These are phyloP conservation scores for Filosporella fistucella DNA, from an alignment of 495 filamentous ascomycete genomes.

Conservation along the genomic window DNA sequence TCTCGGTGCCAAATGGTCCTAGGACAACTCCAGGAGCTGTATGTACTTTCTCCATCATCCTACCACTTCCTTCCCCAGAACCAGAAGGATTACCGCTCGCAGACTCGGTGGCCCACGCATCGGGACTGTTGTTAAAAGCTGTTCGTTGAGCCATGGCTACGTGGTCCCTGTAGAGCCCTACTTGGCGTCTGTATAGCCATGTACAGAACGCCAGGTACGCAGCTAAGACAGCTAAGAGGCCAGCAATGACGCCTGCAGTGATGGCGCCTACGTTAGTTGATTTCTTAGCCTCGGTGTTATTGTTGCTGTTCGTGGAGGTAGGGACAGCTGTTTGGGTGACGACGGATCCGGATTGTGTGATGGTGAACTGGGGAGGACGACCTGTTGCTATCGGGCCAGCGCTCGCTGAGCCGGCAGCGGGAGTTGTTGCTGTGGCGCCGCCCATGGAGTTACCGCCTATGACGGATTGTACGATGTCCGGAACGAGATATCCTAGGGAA, in stretches of 20 bases:
- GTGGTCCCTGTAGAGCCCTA: constrained; percentile 57
- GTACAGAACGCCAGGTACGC: constrained; percentile 67
- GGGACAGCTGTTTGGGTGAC: constrained; percentile 36
- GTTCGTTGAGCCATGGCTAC: constrained; percentile 48
- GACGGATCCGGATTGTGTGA: constrained; percentile 55
- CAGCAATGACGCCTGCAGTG: constrained; percentile 59
- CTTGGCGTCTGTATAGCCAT: constrained; percentile 62
- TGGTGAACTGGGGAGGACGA: constrained; percentile 55
- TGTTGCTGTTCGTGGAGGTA: constrained; percentile 18
- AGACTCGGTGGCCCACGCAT: constrained; percentile 7
- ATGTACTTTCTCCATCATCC: too few relatives aligned
- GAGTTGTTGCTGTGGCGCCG: constrained; percentile 63
- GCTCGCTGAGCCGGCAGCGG: constrained; percentile 54
- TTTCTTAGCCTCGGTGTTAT: neutral
- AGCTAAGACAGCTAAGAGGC: constrained; percentile 50
- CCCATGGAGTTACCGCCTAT: constrained; percentile 59
- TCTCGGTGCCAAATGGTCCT: constrained; percentile 19
- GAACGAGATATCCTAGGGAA: constrained; percentile 62
- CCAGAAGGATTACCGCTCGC: constrained; percentile 7
- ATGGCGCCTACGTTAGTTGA: constrained; percentile 55
- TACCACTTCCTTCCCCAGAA: neutral
- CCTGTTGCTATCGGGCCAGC: constrained; percentile 67
- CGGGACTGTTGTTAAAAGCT: constrained; percentile 12
- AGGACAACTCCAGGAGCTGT: constrained; percentile 12
- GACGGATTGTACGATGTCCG: constrained; percentile 50